phyloP scores from a whole-genome alignment of 208 protist species.

The Leishmania tropica region DNA sequence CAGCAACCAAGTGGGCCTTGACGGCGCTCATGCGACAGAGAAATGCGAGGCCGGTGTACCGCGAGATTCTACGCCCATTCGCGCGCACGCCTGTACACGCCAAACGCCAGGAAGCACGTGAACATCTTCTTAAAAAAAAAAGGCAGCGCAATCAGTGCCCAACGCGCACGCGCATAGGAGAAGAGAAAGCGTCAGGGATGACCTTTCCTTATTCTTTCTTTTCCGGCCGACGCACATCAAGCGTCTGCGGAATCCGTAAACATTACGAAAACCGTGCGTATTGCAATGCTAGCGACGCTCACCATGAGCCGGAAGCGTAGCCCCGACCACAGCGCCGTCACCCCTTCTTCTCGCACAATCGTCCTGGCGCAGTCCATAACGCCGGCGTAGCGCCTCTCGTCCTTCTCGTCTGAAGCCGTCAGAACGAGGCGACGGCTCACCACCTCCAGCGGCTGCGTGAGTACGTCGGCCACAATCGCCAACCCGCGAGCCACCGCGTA shows the following conservation, averaged over 20 bases:
- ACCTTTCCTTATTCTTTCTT: background rate
- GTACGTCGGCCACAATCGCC: conserved; percentile 58
- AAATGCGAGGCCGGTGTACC: background rate
- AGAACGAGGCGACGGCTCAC: conserved; percentile 73
- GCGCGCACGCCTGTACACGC: background rate
- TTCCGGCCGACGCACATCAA: background rate
- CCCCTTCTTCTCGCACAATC: conserved; percentile 75
- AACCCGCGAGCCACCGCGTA: conserved; percentile 55
- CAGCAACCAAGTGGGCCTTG: background rate
- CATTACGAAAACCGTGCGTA: conserved; percentile 27
- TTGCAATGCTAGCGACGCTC: conserved; percentile 32
- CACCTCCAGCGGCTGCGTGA: conserved; percentile 85
- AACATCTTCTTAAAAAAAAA: background rate
- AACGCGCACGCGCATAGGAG: background rate
- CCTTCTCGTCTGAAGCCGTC: conserved; percentile 60
- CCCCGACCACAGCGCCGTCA: conserved; percentile 74
- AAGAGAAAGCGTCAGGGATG: background rate
- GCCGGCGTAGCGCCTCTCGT: conserved; percentile 44
- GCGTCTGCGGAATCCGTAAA: background rate
- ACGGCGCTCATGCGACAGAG: background rate
- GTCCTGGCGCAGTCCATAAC: conserved; percentile 69
- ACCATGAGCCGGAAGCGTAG: conserved; percentile 47
- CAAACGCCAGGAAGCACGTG: background rate
- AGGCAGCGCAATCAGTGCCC: background rate
- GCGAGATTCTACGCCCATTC: background rate